These are phyloP conservation scores for Schizophyllum amplum DNA, from an alignment of 1,284 basidiomycete genomes.

Conservation along the genomic window DNA sequence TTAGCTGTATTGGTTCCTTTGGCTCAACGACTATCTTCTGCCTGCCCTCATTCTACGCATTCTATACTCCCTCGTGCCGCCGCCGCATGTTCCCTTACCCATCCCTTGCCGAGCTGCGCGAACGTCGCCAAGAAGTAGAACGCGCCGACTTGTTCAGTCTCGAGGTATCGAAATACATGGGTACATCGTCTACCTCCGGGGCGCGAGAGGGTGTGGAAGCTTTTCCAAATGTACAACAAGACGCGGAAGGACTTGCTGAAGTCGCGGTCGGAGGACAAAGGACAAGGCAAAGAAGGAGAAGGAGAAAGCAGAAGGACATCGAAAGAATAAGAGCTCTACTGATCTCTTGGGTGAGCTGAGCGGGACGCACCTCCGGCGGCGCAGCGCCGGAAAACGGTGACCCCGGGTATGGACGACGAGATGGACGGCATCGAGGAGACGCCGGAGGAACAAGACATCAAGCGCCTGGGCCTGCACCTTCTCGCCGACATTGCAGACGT, in stretches of 20 bases:
- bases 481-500: conserved; percentile 47
- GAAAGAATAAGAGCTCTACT: conserved; percentile 2
- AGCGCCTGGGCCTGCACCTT: conserved; percentile 30
- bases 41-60: conserved; percentile 45
- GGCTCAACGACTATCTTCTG: conserved; percentile 50
- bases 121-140: conserved; percentile 37
- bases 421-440: conserved; percentile 21
- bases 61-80: conserved; percentile 38
- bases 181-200: conserved; percentile 35
- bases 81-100: conserved; percentile 48
- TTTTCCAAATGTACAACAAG: conserved; percentile 35
- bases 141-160: conserved; percentile 45
- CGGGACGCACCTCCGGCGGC: too few relatives aligned
- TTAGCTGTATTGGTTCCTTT: conserved; percentile 56
- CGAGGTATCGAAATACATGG: conserved; percentile 38
- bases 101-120: conserved; percentile 41
- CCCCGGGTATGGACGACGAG: conserved; percentile 7
- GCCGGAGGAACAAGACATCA: conserved; percentile 34
- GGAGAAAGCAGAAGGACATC: too few relatives aligned
- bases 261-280: conserved; percentile 15
- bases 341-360: too few relatives aligned
- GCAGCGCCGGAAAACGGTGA: not conserved
- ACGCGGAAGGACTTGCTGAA: conserved; percentile 18
- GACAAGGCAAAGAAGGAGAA: conserved; percentile 1
- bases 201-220: conserved; percentile 44